These are phyloP conservation scores for Orobanche coerulescens DNA, from an alignment of 257 asterid genomes.

Conservation along the genomic window DNA sequence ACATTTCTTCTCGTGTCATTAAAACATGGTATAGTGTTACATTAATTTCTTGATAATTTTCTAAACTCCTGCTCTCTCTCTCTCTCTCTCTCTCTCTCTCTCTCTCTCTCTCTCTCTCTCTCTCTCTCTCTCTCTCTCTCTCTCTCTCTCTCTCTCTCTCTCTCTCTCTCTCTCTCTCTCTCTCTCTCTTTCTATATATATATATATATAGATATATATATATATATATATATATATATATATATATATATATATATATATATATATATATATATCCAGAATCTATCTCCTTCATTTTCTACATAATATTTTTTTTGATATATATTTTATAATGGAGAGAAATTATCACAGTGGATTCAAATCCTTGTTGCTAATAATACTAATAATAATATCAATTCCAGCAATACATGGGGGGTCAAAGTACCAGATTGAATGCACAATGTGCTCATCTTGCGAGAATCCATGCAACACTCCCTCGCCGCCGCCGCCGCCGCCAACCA, in stretches of 20 bases:
- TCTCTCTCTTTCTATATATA: no score
- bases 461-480: neutral
- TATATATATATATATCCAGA: no score
- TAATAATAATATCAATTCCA: conserved; percentile 19
- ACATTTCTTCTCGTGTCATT: neutral
- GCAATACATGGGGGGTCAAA: conserved; percentile 62
- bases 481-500: neutral
- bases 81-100: no score
- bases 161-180: no score
- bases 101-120: no score
- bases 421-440: conserved; percentile 69
- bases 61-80: no score
- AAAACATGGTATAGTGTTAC: neutral
- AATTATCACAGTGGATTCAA: conserved; percentile 14
- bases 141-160: no score
- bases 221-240: no score
- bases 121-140: no score
- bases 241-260: no score
- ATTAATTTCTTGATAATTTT: no score
- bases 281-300: neutral
- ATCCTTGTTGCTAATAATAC: conserved; percentile 18
- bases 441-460: neutral
- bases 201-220: no score
- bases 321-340: conserved; percentile 33
- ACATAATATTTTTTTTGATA: neutral